phyloP scores from a whole-genome alignment of 202 grass and related monocot genomes.

The Carex arenaria region DNA sequence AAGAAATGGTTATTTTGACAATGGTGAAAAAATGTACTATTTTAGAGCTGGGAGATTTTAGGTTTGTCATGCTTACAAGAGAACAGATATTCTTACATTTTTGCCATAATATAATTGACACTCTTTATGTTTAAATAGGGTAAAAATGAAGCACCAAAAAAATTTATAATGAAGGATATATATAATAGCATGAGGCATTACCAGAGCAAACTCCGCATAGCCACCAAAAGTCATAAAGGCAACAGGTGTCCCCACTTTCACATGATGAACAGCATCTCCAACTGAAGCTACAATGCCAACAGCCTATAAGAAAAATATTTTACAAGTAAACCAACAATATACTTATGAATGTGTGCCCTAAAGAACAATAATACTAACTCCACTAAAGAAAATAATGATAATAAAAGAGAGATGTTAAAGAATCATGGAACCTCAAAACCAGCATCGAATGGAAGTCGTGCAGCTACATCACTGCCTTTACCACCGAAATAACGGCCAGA shows the following conservation, averaged over 20 bases:
- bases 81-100: not conserved
- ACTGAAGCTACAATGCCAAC: conserved; percentile 87
- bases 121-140: not conserved
- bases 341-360: not conserved
- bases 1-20: not conserved
- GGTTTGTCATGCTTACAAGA: not conserved
- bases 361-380: not conserved
- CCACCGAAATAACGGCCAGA: conserved; percentile 86
- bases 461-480: conserved; percentile 50
- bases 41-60: not conserved
- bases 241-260: conserved; percentile 88
- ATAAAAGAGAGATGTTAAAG: not conserved
- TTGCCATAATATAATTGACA: not conserved
- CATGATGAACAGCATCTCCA: conserved; percentile 69
- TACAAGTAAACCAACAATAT: not conserved
- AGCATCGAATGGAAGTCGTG: conserved; percentile 92
- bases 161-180: conserved; percentile 8
- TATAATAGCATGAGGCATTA: conserved; percentile 25
- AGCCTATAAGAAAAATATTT: conserved; percentile 42
- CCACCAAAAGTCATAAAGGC: conserved; percentile 96
- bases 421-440: conserved; percentile 80
- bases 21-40: not conserved
- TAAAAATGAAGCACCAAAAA: not conserved
- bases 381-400: not conserved
- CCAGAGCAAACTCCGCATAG: conserved; percentile 86